Evolutionary conservation across 108 stramenopile genomes (phyloP), one percentile per base, ranked within the genome.

Genomic region (Skeletonema menzelii): DNA sequence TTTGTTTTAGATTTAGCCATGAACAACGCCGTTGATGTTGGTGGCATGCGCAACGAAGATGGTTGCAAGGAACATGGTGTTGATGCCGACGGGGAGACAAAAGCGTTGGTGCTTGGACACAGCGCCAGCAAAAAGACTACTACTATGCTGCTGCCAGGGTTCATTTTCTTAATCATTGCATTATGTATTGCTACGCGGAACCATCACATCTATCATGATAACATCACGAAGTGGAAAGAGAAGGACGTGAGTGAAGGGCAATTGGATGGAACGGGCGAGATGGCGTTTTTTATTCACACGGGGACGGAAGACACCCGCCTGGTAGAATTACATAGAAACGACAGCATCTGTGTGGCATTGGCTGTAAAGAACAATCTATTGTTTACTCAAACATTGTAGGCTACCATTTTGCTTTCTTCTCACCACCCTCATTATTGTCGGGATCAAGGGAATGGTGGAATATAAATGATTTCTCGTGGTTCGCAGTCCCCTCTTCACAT

Each of bases 401-500:
- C 57, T 44, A 77, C 69, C 69, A 70, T 46, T 78, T 66, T 20
- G 64, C 57, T 28, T 70, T 78, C 53, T 78, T 78, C 56, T 78
- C 70, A 7, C 77, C 77, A 12, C 70, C 77, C 19, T 78, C 77
- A 34, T 82, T 82, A 46, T 73, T 75, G 20, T 79, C 67, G 4
- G 73, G 67, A 56, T 84, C 84, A 63, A 86, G 78, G 71, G 65
- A 57, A 35, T 70, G 57, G 63, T 84, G 84, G 30, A 91, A 91
- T 14, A 84, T 73, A 35, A 83, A 87, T 5, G 86, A 72, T 65
- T 87, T 86, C 4, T 88, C 66, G 56, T 87, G 85, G 70, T 94
- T 91, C 19, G 80, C 88, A 10, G 47, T 79, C 5, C 65, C 82
- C 19, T 67, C 70, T 17, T 86, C 84, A 60, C 93, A 95, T 61